Evolutionary conservation across 768 basidiomycete species (phyloP).

Genomic region (Cytidiella melzeri): DNA sequence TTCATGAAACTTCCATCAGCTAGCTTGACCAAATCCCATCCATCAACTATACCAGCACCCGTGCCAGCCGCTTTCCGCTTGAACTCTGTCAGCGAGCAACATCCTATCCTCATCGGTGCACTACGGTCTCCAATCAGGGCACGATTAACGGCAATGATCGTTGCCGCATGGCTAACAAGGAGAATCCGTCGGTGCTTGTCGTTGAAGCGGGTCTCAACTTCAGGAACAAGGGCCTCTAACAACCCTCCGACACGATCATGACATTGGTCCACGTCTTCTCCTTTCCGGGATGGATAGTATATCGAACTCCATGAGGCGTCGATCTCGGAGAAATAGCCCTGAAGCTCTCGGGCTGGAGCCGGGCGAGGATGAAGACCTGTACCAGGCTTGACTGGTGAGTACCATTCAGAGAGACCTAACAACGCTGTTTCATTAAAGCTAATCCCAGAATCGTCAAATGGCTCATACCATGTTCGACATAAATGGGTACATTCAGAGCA

Average conservation of each 20-base stretch:
- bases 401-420: conserved; percentile 76
- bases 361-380: conserved; percentile 78
- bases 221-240: conserved; percentile 43
- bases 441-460: background rate
- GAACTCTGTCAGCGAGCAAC: conserved; percentile 64
- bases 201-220: conserved; percentile 40
- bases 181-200: conserved; percentile 46
- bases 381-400: conserved; percentile 58
- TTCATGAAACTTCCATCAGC: conserved; percentile 55
- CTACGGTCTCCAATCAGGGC: conserved; percentile 48
- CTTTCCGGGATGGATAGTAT: conserved; percentile 66
- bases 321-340: conserved; percentile 49
- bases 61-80: conserved; percentile 23
- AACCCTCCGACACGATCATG: conserved; percentile 56
- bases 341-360: conserved; percentile 46
- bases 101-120: conserved; percentile 59
- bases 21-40: conserved; percentile 41
- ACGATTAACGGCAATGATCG: conserved; percentile 59
- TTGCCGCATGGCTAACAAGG: conserved; percentile 72
- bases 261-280: conserved; percentile 58
- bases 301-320: conserved; percentile 60
- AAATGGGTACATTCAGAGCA: conserved; percentile 61
- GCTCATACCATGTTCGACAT: conserved; percentile 65
- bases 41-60: conserved; percentile 27
- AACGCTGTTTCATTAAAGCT: too few species aligned